Evolutionary conservation across 306 rosid species (phyloP), one percentile per base, ranked within the genome.

Genomic region (Pachyrhizus erosus): DNA sequence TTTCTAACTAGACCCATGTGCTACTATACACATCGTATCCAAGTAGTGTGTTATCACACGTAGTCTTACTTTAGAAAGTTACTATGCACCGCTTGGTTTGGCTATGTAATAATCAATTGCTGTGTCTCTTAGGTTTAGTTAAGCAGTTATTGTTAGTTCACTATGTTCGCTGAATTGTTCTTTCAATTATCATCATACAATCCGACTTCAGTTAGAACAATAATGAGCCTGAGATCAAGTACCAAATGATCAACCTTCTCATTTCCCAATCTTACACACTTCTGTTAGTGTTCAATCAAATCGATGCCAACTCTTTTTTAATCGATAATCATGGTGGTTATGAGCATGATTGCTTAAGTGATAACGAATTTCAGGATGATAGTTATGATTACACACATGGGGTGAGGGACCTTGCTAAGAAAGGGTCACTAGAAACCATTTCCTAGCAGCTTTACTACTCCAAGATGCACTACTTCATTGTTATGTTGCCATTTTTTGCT

Each of bases 261-360:
- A 85, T 70, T 80, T 58, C 60, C 75, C 52, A 46, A 82, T 57
- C 84, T 68, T 20, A 76, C 77, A 79, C 79, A 79, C 77, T 60
- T 39, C 27, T 79, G 48, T 31, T 54, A 42, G 27, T 77, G 48
- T 76, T 77, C 54, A 27, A 64, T 46, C 65, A 75, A 75, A 85
- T 79, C 73, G 62, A 77, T 73, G 70, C 77, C 70, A 84, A 42
- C 62, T 80, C 46, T 51, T 48, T 39, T 43, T 70, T 49, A 52
- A 72, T 61, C 82, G 76, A 82, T 74, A 43, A 83, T 79, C 34
- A 80, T 18, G 91, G 89, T 84, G 26, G 89, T 86, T 85, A 81
- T 76, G 80, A 83, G 60, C 75, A 82, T 81, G 73, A 88, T 73
- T 72, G 70, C 58, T 60, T 76, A 60, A 69, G 85, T 82, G 82